A percentile compares a stretch with the other conserved stretches of the same genome.
Evolutionary conservation across 331 rosid species (phyloP).

Genomic region (Acacia pycnantha): DNA sequence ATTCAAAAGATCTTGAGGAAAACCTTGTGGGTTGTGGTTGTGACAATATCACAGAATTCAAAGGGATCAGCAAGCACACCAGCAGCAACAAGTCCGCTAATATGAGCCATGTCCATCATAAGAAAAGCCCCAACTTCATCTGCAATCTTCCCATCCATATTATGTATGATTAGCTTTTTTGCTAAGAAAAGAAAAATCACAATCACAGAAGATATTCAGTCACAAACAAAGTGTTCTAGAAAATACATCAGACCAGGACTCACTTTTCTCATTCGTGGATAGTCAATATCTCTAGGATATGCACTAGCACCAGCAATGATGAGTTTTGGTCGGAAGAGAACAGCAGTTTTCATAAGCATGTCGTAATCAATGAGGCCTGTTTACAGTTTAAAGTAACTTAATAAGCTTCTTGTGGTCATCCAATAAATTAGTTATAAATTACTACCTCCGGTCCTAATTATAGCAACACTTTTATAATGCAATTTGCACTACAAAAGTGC

Average conservation of each 20-base stretch:
- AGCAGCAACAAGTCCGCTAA: conserved; percentile 98
- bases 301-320: conserved; percentile 98
- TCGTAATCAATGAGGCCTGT: conserved; percentile 93
- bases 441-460: too few species aligned
- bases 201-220: neutral
- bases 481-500: too few species aligned
- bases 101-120: conserved; percentile 99
- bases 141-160: conserved; percentile 61
- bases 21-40: conserved; percentile 99
- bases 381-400: conserved; percentile 3
- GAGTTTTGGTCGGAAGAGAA: conserved; percentile 83
- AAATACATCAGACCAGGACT: conserved; percentile 21
- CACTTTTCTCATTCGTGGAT: conserved; percentile 90
- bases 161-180: conserved; percentile 34
- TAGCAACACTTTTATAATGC: too few species aligned
- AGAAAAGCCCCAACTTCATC: conserved; percentile 92
- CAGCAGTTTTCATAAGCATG: conserved; percentile 87
- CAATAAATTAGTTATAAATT: neutral
- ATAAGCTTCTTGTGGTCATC: conserved; percentile 12
- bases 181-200: neutral
- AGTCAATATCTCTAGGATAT: conserved; percentile 95
- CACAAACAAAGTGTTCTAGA: conserved; percentile 17
- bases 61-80: conserved; percentile 87
- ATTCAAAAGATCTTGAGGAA: neutral
- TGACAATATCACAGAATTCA: conserved; percentile 88